These are phyloP conservation scores for Neopestalotiopsis clavispora DNA, from an alignment of 2,329 filamentous ascomycete species.

Conservation along the genomic window DNA sequence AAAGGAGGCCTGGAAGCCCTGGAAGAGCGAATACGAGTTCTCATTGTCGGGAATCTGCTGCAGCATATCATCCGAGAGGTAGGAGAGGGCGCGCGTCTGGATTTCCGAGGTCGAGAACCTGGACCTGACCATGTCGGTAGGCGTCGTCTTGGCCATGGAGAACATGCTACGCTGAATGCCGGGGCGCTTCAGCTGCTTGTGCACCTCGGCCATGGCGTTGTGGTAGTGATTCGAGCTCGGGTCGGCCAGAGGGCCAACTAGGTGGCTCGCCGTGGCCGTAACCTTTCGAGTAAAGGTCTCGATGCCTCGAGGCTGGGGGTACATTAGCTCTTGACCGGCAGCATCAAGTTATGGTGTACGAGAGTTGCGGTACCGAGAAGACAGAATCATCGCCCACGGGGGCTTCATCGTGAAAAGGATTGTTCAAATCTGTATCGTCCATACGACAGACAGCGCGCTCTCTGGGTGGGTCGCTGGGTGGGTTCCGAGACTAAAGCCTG, in stretches of 20 bases:
- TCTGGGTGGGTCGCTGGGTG: slow-evolving; percentile 4
- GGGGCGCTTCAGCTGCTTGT: slow-evolving; percentile 85
- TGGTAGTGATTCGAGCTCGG: slow-evolving; percentile 73
- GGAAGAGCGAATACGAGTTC: slow-evolving; percentile 90
- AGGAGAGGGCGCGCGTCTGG: slow-evolving; percentile 87
- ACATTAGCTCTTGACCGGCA: slow-evolving; percentile 14
- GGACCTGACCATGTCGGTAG: slow-evolving; percentile 91
- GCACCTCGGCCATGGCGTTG: slow-evolving; percentile 84
- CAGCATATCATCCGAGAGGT: slow-evolving; percentile 88
- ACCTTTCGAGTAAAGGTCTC: slow-evolving; percentile 95
- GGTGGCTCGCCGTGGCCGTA: slow-evolving; percentile 87
- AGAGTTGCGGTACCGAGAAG: slow-evolving; percentile 32
- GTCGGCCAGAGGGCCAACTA: slow-evolving; percentile 74
- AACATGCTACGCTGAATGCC: slow-evolving; percentile 88
- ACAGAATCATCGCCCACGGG: slow-evolving; percentile 37
- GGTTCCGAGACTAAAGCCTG: slow-evolving; percentile 7
- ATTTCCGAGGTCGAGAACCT: slow-evolving; percentile 91
- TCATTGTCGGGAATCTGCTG: slow-evolving; percentile 85
- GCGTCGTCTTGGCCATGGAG: slow-evolving; percentile 86
- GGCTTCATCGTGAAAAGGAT: slow-evolving; percentile 40
- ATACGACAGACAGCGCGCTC: slow-evolving; percentile 33
- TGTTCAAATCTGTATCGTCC: slow-evolving; percentile 37
- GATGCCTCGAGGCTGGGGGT: slow-evolving; percentile 75
- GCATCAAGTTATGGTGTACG: slow-evolving; percentile 15
- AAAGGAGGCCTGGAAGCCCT: slow-evolving; percentile 91